A percentile compares a stretch with the other conserved stretches of the same genome.
Evolutionary conservation across 345 rosid genomes (phyloP).

Genomic region (Microcos paniculata): DNA sequence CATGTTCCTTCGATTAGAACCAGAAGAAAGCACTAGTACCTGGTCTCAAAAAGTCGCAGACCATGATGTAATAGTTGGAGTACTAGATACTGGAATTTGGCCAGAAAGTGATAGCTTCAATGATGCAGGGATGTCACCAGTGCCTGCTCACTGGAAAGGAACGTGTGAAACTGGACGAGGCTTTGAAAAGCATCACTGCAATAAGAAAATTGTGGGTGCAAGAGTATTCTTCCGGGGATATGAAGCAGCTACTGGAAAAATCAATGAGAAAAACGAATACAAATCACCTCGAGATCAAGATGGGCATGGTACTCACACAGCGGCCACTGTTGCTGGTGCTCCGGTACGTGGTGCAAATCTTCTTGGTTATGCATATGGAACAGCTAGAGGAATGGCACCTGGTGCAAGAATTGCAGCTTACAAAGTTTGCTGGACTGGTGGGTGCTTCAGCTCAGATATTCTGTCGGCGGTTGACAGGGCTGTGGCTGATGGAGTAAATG

Average conservation of each 20-base stretch:
- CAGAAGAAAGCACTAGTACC: conserved; percentile 37
- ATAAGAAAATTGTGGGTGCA: conserved; percentile 74
- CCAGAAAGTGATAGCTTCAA: conserved; percentile 73
- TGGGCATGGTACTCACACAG: conserved; percentile 90
- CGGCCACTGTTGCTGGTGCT: conserved; percentile 73
- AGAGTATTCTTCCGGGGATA: conserved; percentile 59
- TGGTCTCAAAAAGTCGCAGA: conserved; percentile 49
- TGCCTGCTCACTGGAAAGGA: conserved; percentile 73
- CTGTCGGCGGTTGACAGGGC: conserved; percentile 74
- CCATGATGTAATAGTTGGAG: conserved; percentile 77
- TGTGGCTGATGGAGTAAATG: conserved; percentile 72
- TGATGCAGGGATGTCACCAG: conserved; percentile 54
- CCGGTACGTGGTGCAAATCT: conserved; percentile 61
- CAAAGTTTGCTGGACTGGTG: conserved; percentile 74
- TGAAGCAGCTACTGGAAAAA: conserved; percentile 59
- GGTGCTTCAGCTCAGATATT: conserved; percentile 77
- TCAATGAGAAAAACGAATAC: conserved; percentile 58
- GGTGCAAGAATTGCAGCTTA: conserved; percentile 71
- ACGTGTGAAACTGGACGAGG: conserved; percentile 56
- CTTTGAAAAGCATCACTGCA: conserved; percentile 53
- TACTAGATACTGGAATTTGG: conserved; percentile 79
- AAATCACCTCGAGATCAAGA: conserved; percentile 69
- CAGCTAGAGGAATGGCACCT: conserved; percentile 82
- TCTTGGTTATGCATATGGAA: conserved; percentile 69
- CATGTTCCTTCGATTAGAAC: conserved; percentile 61